Base-by-base conservation (phyloP, 2,329 filamentous ascomycete genomes). In the Diaporthe sp. region DNA sequence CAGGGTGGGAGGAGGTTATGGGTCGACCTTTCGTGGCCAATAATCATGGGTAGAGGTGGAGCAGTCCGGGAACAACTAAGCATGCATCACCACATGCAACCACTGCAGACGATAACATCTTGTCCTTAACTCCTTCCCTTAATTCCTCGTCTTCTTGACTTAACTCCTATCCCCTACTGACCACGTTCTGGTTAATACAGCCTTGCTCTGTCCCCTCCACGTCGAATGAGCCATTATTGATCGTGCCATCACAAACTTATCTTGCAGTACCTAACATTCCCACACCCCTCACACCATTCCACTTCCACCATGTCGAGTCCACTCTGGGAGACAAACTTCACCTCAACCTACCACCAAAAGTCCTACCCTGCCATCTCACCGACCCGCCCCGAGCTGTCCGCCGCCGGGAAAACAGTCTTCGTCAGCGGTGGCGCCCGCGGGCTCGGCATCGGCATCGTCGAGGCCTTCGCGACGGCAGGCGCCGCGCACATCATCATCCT, bases 371-470 rank as follows among this genome's bases (percentile, higher is more conserved):
- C 78, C 25, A 80, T 84, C 55, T 77, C 78, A 42, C 80, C 82
- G 0, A 39, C 67, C 0, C 78, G 78, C 1, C 78, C 80, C 0
- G 74, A 80, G 31, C 79, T 84, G 3, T 79, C 75, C 0, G 77
- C 78, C 1, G 69, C 81, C 12, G 85, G 82, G 57, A 89, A 88
- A 77, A 88, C 86, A 0, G 81, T 87, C 39, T 84, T 84, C 57
- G 87, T 90, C 57, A 90, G 88, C 1, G 88, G 88, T 9, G 88
- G 86, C 53, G 88, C 84, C 12, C 85, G 87, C 17, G 88, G 88
- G 12, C 82, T 90, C 1, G 88, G 88, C 25, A 86, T 89, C 55
- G 86, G 85, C 25, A 83, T 90, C 17, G 86, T 88, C 4, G 82
- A 82, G 46, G 88, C 87, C 6, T 83, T 89, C 4, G 79, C 88